A percentile compares a stretch with the other conserved stretches of the same genome.
phyloP scores from a whole-genome alignment of 169 alveolate species.

The Theileria annulata region DNA sequence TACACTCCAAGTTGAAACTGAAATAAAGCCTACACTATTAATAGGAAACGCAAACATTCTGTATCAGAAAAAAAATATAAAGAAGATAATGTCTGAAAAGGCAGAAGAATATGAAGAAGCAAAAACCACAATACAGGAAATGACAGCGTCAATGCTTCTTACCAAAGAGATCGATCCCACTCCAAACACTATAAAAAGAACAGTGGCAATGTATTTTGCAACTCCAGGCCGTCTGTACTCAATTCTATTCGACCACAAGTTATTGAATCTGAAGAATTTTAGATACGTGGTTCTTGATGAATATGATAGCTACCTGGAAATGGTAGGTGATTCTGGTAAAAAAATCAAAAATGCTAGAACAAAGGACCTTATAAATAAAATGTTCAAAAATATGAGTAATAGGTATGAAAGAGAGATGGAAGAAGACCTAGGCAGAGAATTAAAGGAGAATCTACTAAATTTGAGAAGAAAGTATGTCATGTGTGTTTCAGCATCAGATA shows the following conservation, averaged over 20 bases:
- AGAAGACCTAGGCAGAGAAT: not conserved
- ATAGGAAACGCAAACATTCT: slow-evolving; percentile 54
- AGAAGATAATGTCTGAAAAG: slow-evolving; percentile 22
- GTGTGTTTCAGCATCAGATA: slow-evolving; percentile 51
- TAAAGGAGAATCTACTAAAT: not conserved
- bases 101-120: slow-evolving; percentile 16
- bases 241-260: slow-evolving; percentile 28
- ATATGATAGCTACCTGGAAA: slow-evolving; percentile 47
- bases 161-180: not conserved
- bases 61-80: slow-evolving; percentile 30
- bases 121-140: slow-evolving; percentile 2
- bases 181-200: slow-evolving; percentile 9
- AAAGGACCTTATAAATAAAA: slow-evolving; percentile 13
- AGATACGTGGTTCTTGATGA: slow-evolving; percentile 55
- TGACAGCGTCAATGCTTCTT: not conserved
- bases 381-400: slow-evolving; percentile 4
- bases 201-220: slow-evolving; percentile 36
- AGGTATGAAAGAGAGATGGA: not conserved
- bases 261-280: slow-evolving; percentile 11
- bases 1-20: slow-evolving; percentile 4
- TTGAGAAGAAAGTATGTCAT: slow-evolving; percentile 32
- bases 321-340: slow-evolving; percentile 2
- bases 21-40: slow-evolving; percentile 38
- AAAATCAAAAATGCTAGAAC: slow-evolving; percentile 16
- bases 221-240: slow-evolving; percentile 53